A percentile compares a stretch with the other conserved stretches of the same genome.
Evolutionary conservation across 768 basidiomycete species (phyloP).

Genomic region (Kwoniella pini): DNA sequence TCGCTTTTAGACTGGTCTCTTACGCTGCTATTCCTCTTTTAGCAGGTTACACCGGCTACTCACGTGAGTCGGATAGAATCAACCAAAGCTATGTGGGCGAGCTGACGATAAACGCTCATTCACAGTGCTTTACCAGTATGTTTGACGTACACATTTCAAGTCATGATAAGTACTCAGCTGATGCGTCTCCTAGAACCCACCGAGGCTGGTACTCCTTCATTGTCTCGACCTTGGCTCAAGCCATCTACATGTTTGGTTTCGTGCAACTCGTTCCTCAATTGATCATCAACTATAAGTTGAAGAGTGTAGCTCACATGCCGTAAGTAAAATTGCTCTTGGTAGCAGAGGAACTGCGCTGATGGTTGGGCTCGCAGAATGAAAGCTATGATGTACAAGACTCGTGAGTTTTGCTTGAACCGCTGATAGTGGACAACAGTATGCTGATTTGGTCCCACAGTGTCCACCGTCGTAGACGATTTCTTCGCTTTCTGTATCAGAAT

Average conservation of each 20-base stretch:
- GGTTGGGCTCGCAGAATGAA: constrained; percentile 63
- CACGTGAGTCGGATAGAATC: too few relatives aligned
- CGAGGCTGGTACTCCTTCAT: constrained; percentile 95
- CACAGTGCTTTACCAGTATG: constrained; percentile 37
- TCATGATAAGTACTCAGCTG: background rate
- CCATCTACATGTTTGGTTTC: constrained; percentile 85
- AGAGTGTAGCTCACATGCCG: constrained; percentile 97
- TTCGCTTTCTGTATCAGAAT: constrained; percentile 90
- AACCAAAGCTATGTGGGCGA: too few relatives aligned
- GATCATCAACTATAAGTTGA: constrained; percentile 94
- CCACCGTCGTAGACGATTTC: constrained; percentile 76
- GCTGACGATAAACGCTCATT: too few relatives aligned
- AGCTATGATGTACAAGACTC: constrained; percentile 91
- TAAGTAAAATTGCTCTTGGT: constrained; percentile 19
- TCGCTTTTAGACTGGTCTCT: constrained; percentile 93
- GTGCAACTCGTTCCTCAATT: constrained; percentile 64
- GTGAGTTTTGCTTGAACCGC: constrained; percentile 58
- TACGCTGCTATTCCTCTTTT: constrained; percentile 78
- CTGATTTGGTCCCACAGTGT: constrained; percentile 34
- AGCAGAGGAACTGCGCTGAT: constrained; percentile 9
- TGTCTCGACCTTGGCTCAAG: constrained; percentile 78
- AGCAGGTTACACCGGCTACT: constrained; percentile 56
- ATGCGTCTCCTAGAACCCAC: constrained; percentile 68
- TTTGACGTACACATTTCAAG: background rate
- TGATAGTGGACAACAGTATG: background rate